Percentiles rank a stretch among this genome's conserved stretches.
Evolutionary conservation across 345 rosid genomes (phyloP).

Genomic region (Fremontodendron californicum): DNA sequence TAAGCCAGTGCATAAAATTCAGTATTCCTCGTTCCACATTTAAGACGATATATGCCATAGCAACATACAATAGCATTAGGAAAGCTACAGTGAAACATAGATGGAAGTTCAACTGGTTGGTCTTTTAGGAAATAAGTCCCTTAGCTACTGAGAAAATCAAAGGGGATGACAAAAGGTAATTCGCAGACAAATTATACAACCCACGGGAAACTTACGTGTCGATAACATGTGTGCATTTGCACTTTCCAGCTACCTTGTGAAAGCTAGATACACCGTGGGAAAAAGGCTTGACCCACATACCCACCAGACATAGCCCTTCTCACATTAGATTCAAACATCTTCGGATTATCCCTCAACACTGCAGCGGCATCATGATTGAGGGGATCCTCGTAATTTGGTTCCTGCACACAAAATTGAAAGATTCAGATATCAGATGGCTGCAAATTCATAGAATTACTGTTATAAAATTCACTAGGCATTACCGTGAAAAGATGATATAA

Average conservation of each 20-base stretch:
- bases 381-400: constrained; percentile 91
- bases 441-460: not conserved
- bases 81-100: not conserved
- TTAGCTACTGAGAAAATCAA: constrained; percentile 16
- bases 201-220: constrained; percentile 22
- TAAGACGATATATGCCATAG: not conserved
- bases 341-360: constrained; percentile 79
- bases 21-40: not conserved
- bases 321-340: constrained; percentile 63
- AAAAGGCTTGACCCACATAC: constrained; percentile 66
- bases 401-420: constrained; percentile 37
- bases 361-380: constrained; percentile 92
- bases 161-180: constrained; percentile 12
- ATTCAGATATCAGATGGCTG: constrained; percentile 1
- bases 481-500: constrained; percentile 93
- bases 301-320: constrained; percentile 82
- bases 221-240: constrained; percentile 12
- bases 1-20: not conserved
- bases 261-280: constrained; percentile 60
- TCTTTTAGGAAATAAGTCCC: constrained; percentile 6
- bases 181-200: constrained; percentile 25
- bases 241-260: constrained; percentile 14
- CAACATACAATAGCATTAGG: constrained; percentile 4
- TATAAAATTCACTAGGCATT: constrained; percentile 4
- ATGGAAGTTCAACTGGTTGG: constrained; percentile 1